These are phyloP conservation scores for Ceriops tagal DNA, from an alignment of 345 rosid genomes.

Conservation along the genomic window DNA sequence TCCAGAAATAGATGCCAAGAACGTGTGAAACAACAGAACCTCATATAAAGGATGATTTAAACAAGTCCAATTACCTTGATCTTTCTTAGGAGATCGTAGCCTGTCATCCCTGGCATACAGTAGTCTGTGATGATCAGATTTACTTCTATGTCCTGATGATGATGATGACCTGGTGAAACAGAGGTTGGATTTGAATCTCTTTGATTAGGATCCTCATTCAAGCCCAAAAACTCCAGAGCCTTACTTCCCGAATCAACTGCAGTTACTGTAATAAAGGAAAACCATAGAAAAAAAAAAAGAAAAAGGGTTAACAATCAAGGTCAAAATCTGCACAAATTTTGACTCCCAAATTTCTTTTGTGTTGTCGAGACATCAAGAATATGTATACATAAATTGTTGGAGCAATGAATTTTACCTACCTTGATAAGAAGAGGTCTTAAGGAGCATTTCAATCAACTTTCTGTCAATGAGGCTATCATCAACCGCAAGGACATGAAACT, in stretches of 20 bases:
- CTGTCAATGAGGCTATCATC: slow-evolving; percentile 81
- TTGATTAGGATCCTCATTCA: slow-evolving; percentile 28
- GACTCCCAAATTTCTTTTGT: neutral
- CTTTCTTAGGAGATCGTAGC: slow-evolving; percentile 82
- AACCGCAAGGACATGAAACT: slow-evolving; percentile 93
- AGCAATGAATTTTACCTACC: slow-evolving; percentile 30
- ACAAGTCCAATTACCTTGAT: slow-evolving; percentile 50
- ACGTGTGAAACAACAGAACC: neutral
- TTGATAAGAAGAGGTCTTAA: slow-evolving; percentile 81
- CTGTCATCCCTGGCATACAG: slow-evolving; percentile 98
- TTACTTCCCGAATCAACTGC: slow-evolving; percentile 89
- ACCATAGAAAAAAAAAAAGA: no score
- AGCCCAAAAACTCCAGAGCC: slow-evolving; percentile 80
- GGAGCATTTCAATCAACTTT: slow-evolving; percentile 81
- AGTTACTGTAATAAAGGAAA: slow-evolving; percentile 47
- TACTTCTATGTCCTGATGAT: slow-evolving; percentile 43
- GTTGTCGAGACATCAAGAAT: neutral
- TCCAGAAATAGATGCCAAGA: neutral
- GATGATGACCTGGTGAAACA: slow-evolving; percentile 28
- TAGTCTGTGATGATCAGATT: slow-evolving; percentile 90
- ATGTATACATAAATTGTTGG: no score
- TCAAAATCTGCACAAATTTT: neutral
- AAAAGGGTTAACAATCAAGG: neutral
- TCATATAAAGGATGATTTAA: neutral
- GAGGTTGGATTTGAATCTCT: slow-evolving; percentile 30